These are phyloP conservation scores for Capronia americana DNA, from an alignment of 2,329 filamentous ascomycete genomes.

Conservation along the genomic window DNA sequence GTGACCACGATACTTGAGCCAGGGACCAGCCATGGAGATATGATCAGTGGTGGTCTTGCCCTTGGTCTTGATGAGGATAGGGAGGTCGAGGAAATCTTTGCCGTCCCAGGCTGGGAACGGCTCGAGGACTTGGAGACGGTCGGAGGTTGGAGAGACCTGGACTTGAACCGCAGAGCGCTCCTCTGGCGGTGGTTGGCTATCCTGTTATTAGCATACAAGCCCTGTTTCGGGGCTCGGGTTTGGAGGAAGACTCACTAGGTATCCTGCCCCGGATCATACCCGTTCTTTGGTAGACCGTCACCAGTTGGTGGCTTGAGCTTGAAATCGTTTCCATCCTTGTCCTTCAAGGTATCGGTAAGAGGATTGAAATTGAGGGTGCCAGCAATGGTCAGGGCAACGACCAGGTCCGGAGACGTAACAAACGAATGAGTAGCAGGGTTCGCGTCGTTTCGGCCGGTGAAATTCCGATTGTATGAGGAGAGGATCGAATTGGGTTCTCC, in stretches of 20 bases:
- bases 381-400: conserved; percentile 83
- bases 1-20: conserved; percentile 98
- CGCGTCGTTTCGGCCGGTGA: conserved; percentile 95
- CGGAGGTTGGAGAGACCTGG: conserved; percentile 83
- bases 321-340: conserved; percentile 96
- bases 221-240: neutral
- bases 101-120: conserved; percentile 90
- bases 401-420: conserved; percentile 87
- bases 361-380: conserved; percentile 94
- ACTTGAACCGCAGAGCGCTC: conserved; percentile 77
- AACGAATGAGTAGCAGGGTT: conserved; percentile 95
- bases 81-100: conserved; percentile 82
- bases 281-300: conserved; percentile 76
- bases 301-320: conserved; percentile 80
- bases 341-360: conserved; percentile 87
- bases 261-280: conserved; percentile 89
- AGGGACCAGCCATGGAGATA: conserved; percentile 95
- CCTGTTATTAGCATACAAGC: neutral
- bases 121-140: conserved; percentile 89
- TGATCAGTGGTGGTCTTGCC: conserved; percentile 98
- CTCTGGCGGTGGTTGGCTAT: conserved; percentile 78
- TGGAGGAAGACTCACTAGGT: conserved; percentile 64
- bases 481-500: conserved; percentile 95
- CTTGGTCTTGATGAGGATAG: conserved; percentile 94
- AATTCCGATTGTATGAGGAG: conserved; percentile 99